These are phyloP conservation scores for Hypoxylon sp. DNA, from an alignment of 2,329 filamentous ascomycete species.

Conservation along the genomic window DNA sequence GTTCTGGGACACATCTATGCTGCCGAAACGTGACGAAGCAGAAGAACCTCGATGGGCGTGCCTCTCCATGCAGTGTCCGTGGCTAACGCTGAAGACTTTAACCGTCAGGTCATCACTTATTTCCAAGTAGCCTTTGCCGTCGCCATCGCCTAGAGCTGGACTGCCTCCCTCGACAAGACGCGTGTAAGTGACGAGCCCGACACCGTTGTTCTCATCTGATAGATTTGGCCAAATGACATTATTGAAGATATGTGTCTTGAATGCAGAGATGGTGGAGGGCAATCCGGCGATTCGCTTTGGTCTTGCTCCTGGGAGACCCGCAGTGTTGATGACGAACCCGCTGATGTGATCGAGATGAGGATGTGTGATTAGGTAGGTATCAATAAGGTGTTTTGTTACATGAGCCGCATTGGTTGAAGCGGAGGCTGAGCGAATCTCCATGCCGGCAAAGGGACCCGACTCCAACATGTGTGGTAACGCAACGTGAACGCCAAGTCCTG, in stretches of 20 bases:
- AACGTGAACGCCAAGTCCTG: conserved; percentile 53
- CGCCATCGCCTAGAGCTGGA: conserved; percentile 82
- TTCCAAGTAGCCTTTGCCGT: conserved; percentile 85
- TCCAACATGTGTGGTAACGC: conserved; percentile 67
- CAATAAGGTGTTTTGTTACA: conserved; percentile 82
- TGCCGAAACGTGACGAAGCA: conserved; percentile 64
- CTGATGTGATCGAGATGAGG: conserved; percentile 96
- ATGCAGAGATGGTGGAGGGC: conserved; percentile 88
- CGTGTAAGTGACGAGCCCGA: conserved; percentile 90
- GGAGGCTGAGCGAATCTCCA: conserved; percentile 75
- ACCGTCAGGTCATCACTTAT: conserved; percentile 90
- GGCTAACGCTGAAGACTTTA: conserved; percentile 87
- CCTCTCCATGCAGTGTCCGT: conserved; percentile 87
- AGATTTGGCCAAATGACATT: conserved; percentile 98
- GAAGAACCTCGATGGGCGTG: conserved; percentile 74
- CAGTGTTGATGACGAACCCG: conserved; percentile 93
- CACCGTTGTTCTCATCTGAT: conserved; percentile 94
- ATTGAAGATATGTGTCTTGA: conserved; percentile 97
- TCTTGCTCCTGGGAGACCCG: conserved; percentile 81
- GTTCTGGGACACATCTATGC: conserved; percentile 59
- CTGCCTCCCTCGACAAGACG: conserved; percentile 91
- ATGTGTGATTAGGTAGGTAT: conserved; percentile 93
- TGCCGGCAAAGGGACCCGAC: conserved; percentile 82
- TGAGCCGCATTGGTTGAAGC: conserved; percentile 83
- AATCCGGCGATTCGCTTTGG: conserved; percentile 90